Evolutionary conservation across 1,284 basidiomycete species (phyloP).

Genomic region (Puccinia novopanici): DNA sequence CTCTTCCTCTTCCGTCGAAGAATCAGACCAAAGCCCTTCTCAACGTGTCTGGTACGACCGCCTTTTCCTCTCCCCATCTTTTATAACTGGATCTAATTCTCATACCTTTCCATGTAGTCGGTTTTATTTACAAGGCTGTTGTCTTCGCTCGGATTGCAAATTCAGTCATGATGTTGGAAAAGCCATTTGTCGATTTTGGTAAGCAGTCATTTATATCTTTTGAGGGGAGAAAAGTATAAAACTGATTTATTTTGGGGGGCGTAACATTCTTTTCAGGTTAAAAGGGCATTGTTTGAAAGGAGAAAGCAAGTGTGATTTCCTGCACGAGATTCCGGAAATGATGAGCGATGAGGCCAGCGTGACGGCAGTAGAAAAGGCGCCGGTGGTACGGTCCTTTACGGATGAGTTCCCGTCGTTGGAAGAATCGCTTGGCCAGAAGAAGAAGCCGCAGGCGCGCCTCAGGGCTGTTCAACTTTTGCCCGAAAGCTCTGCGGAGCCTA

Average conservation of each 20-base stretch:
- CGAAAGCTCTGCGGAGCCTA: not conserved
- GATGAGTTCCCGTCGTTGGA: slow-evolving; percentile 35
- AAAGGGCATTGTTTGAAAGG: slow-evolving; percentile 49
- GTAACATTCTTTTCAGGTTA: slow-evolving; percentile 31
- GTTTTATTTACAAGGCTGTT: slow-evolving; percentile 47
- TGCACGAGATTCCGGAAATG: slow-evolving; percentile 42
- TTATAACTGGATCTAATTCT: not conserved
- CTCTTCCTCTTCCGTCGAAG: not conserved
- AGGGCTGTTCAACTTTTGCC: not conserved
- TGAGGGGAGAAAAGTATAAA: not conserved
- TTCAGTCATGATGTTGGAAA: slow-evolving; percentile 49
- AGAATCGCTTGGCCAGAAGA: not conserved
- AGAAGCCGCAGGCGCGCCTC: not conserved
- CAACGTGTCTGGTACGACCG: slow-evolving; percentile 31
- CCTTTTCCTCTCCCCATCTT: not conserved
- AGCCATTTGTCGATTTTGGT: slow-evolving; percentile 48
- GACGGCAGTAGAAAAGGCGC: not conserved
- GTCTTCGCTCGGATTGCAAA: slow-evolving; percentile 48
- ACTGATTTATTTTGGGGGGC: not conserved
- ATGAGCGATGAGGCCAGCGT: not conserved
- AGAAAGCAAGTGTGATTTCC: slow-evolving; percentile 33
- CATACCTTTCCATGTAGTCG: not conserved
- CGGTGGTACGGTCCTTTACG: not conserved
- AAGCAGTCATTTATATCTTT: not conserved
- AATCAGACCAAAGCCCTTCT: not conserved